Evolutionary conservation across 2,329 filamentous ascomycete genomes (phyloP), one percentile per base, ranked within the genome.

Genomic region (Colletotrichum tamarilloi): DNA sequence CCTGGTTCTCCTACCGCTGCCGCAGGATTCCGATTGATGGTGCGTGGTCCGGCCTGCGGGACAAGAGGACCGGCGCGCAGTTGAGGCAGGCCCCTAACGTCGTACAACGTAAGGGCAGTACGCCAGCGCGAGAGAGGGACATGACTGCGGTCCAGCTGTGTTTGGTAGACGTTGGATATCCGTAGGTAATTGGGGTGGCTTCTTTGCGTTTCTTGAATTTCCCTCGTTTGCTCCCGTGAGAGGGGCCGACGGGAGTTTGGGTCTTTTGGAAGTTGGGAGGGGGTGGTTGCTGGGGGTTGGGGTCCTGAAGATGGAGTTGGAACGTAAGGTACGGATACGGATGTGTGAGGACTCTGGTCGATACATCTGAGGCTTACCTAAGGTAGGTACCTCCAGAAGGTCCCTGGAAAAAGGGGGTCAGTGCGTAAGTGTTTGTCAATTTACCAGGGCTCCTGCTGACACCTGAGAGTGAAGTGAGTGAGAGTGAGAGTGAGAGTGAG

Each of bases 201-300:
- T 56, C 55, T 65, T 69, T 42, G 58, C 60, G 58, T 59, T 62
- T 65, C 32, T 64, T 46, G 28, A 26, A 19, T 32, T 69, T 59
- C 60, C 30, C 68, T 70, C 62, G 62, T 70, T 38, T 70, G 62
- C 67, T 65, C 62, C 67, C 67, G 53, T 24, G 28, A 12, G 60
- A 62, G 67, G 53, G 67, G 67, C 22, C 53, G 53, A 28, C 6
- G 64, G 35, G 22, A 28, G 53, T 24, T 52, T n/a, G 52, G 35
- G 62, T 56, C 46, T 62, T 56, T 67, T 42, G 35, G 56, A 62
- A 7, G 32, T 52, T 24, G 35, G 22, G 35, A 26, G 35, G 22
- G 49, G 49, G 3, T 12, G 49, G n/a, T 53, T 53, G 49, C 49
- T 53, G n/a, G n/a, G 52, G 52, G 22, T 55, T 26, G 19, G n/a